These are phyloP conservation scores for Coemansia sp. DNA, from an alignment of 192 early-diverging fungal species.

Conservation along the genomic window DNA sequence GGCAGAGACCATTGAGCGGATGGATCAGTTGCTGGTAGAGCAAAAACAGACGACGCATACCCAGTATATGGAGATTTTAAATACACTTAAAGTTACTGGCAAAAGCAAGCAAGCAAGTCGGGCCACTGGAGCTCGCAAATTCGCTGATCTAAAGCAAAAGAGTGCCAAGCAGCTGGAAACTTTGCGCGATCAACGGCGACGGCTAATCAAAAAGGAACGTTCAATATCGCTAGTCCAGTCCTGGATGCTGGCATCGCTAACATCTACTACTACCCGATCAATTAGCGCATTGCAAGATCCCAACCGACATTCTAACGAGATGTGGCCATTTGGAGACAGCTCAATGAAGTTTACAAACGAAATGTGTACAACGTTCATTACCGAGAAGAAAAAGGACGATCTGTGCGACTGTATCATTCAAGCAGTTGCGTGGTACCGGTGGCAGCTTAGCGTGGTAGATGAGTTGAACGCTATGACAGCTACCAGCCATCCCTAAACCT, in stretches of 20 bases:
- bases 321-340: conserved; percentile 14
- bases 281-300: neutral
- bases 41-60: conserved; percentile 21
- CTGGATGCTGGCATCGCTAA: conserved; percentile 35
- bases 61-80: conserved; percentile 21
- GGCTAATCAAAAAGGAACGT: conserved; percentile 51
- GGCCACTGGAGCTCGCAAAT: conserved; percentile 3
- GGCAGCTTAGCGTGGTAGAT: conserved; percentile 34
- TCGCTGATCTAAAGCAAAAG: conserved; percentile 16
- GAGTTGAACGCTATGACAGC: conserved; percentile 17
- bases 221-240: conserved; percentile 39
- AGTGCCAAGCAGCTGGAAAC: conserved; percentile 15
- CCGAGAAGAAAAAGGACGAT: conserved; percentile 49
- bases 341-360: conserved; percentile 20
- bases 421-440: conserved; percentile 46
- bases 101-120: conserved; percentile 5
- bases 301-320: neutral
- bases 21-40: conserved; percentile 21
- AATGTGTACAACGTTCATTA: conserved; percentile 28
- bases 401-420: conserved; percentile 52
- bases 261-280: neutral
- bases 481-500: conserved; percentile 8
- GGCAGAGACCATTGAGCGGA: conserved; percentile 9
- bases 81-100: conserved; percentile 8
- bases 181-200: conserved; percentile 33